Base-by-base conservation (phyloP, 164 flowering plant genomes). In the Aristolochia californica region DNA sequence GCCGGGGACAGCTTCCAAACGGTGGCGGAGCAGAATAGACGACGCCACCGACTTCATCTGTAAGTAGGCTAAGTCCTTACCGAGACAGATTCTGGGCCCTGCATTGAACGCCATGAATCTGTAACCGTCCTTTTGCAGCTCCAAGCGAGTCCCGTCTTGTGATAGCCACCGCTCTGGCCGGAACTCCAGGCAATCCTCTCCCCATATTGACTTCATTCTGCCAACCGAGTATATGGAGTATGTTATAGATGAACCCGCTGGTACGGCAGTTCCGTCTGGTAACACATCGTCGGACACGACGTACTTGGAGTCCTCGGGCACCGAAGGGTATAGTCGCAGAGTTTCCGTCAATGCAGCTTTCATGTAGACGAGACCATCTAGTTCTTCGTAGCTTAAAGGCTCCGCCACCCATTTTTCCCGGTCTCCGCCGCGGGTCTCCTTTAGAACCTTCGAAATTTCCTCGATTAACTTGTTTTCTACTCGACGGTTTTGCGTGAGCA, bases 1-100 rank as follows among this genome's bases (percentile, higher is more conserved):
- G 48, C 93, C 88, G 20, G 88, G 85, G 47, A 71, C 91, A 64
- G 58, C 70, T 1, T 70, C 44, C 25, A 84, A 66, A 68, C 88
- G 80, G 78, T 89, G 80, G 15, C 85, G 74, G 13, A 87, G 66
- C 57, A 89, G 81, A 18, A 89, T 77, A 0, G 97, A 95, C 17
- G 95, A 64, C 0, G 85, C 91, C 54, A 87, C 83, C 0, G 95
- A 83, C 66, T 87, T 89, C 97, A 89, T 89, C 55, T 89, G 97
- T 64, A 89, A 63, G 73, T 89, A 89, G 53, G 97, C 97, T 75
- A 89, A 63, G 55, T 89, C 97, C 72, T 89, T 89, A 50, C 97
- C 97, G 18, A 89, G 66, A 59, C 95, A 87, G 51, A 81, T 87
- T 63, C 97, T 83, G 21, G 97, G 91, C 10, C 97, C 97, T 0